A percentile compares a stretch with the other conserved stretches of the same genome.
Evolutionary conservation across 352 stramenopile genomes (phyloP).

Genomic region (Phytophthora capsici): DNA sequence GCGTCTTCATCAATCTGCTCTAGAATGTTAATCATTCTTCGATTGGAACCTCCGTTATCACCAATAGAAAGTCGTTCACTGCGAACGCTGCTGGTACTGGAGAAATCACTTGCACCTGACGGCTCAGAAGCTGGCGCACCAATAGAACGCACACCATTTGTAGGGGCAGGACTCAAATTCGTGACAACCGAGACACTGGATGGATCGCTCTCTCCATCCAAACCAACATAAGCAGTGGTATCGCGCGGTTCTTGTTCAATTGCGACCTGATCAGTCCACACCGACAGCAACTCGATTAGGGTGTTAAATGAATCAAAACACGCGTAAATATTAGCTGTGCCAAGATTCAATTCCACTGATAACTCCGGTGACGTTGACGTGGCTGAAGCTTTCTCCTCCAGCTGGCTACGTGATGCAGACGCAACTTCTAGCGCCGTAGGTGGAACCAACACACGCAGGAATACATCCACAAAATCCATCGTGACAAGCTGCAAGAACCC

Average conservation of each 20-base stretch:
- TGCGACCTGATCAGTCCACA: conserved; percentile 75
- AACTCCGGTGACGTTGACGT: conserved; percentile 68
- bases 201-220: conserved; percentile 66
- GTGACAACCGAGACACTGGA: conserved; percentile 77
- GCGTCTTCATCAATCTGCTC: conserved; percentile 84
- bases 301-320: conserved; percentile 92
- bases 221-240: conserved; percentile 78
- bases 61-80: conserved; percentile 32
- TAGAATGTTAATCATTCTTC: conserved; percentile 55
- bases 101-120: conserved; percentile 26
- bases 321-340: conserved; percentile 88
- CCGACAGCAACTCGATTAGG: conserved; percentile 73
- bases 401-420: conserved; percentile 12
- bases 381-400: conserved; percentile 43
- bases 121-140: conserved; percentile 21
- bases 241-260: conserved; percentile 69
- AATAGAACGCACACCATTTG: conserved; percentile 32
- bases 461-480: conserved; percentile 87
- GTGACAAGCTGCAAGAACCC: conserved; percentile 87
- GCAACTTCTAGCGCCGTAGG: conserved; percentile 31
- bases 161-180: conserved; percentile 56
- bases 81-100: conserved; percentile 32
- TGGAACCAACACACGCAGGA: conserved; percentile 72
- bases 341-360: conserved; percentile 82
- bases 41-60: conserved; percentile 14